These are phyloP conservation scores for Colletotrichum incanum DNA, from an alignment of 2,329 filamentous ascomycete genomes.

Conservation along the genomic window DNA sequence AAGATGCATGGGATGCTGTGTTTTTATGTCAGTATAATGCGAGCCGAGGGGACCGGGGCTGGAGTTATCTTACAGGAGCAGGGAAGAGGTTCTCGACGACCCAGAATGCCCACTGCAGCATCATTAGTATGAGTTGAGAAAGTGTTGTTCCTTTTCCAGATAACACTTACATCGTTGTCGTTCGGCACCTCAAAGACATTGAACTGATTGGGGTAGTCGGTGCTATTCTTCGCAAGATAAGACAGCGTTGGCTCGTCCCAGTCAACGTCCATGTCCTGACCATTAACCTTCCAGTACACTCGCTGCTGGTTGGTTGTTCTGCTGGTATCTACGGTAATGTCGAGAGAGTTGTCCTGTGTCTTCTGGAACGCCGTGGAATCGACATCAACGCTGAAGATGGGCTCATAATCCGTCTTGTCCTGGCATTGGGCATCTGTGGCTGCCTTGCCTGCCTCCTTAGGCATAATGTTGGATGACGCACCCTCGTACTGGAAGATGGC, in stretches of 20 bases:
- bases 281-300: slow-evolving; percentile 54
- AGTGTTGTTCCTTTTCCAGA: too few species aligned
- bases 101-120: slow-evolving; percentile 40
- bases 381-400: slow-evolving; percentile 49
- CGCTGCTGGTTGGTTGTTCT: slow-evolving; percentile 45
- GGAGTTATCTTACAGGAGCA: slow-evolving; percentile 19
- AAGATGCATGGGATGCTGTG: slow-evolving; percentile 38
- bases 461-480: slow-evolving; percentile 48
- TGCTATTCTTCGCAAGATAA: slow-evolving; percentile 35
- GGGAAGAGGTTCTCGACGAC: slow-evolving; percentile 41
- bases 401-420: slow-evolving; percentile 45
- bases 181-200: slow-evolving; percentile 40
- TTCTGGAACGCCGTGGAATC: slow-evolving; percentile 48
- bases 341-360: slow-evolving; percentile 46
- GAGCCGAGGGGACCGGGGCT: not conserved
- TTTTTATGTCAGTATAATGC: not conserved
- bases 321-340: slow-evolving; percentile 45
- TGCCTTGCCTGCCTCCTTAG: slow-evolving; percentile 50
- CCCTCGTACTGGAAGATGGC: slow-evolving; percentile 58
- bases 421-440: slow-evolving; percentile 46
- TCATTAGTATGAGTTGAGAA: not conserved
- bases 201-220: slow-evolving; percentile 27
- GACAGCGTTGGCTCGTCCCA: slow-evolving; percentile 60
- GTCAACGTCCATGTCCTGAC: slow-evolving; percentile 53
- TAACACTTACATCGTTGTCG: slow-evolving; percentile 16